phyloP scores from a whole-genome alignment of 129 eudicot species.

The Escallonia herrerae region DNA sequence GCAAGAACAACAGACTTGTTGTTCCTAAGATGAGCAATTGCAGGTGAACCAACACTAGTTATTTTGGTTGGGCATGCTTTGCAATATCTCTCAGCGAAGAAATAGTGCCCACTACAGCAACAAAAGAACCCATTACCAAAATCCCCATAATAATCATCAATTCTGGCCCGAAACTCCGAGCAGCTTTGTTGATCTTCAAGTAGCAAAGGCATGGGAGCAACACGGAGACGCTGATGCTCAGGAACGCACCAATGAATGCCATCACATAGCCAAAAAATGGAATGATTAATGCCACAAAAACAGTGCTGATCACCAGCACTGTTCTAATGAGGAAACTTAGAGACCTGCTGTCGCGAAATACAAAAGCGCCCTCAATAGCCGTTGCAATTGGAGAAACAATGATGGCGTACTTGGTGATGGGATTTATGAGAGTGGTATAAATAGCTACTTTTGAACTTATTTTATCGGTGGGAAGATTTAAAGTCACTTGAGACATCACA shows the following conservation, averaged over 20 bases:
- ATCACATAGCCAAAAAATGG: conserved; percentile 70
- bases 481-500: conserved; percentile 49
- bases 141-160: conserved; percentile 26
- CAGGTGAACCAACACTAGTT: neutral
- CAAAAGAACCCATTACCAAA: conserved; percentile 34
- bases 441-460: conserved; percentile 65
- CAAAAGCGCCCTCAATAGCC: conserved; percentile 40
- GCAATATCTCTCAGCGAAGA: conserved; percentile 35
- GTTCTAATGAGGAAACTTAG: conserved; percentile 41
- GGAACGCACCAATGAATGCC: conserved; percentile 63
- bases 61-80: conserved; percentile 29
- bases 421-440: conserved; percentile 49
- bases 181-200: conserved; percentile 42
- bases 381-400: conserved; percentile 46
- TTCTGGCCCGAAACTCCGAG: conserved; percentile 31
- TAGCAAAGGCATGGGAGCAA: conserved; percentile 66
- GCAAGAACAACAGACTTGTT: neutral
- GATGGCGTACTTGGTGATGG: conserved; percentile 56
- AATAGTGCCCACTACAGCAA: conserved; percentile 48
- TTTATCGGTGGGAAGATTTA: conserved; percentile 50
- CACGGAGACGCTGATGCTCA: conserved; percentile 52
- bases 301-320: conserved; percentile 43
- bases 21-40: neutral
- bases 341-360: conserved; percentile 20
- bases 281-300: conserved; percentile 47